These are phyloP conservation scores for Cercospora zeina DNA, from an alignment of 2,329 filamentous ascomycete species.

Conservation along the genomic window DNA sequence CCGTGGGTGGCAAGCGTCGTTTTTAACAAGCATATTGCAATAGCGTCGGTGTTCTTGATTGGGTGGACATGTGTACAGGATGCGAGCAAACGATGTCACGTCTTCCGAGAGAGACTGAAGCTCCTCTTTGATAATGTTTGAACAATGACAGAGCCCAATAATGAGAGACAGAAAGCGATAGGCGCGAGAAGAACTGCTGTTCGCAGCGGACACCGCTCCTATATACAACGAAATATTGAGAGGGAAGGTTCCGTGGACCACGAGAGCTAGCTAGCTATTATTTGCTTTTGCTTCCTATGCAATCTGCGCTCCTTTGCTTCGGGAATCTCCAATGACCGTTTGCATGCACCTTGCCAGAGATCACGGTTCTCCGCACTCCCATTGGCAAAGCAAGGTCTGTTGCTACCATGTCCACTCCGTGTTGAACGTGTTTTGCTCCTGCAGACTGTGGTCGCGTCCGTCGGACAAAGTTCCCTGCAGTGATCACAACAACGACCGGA, in stretches of 20 bases:
- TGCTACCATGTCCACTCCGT: neutral
- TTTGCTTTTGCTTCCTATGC: neutral
- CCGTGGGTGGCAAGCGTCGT: neutral
- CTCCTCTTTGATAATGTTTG: constrained; percentile 9
- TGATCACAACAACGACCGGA: neutral
- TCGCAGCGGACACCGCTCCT: neutral
- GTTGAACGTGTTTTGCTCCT: constrained; percentile 5
- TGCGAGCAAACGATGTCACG: neutral
- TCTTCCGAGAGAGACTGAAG: neutral
- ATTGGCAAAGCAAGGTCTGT: constrained; percentile 3
- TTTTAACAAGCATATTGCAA: neutral
- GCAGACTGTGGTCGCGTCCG: neutral
- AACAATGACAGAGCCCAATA: neutral
- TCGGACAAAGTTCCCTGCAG: constrained; percentile 1
- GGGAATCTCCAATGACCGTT: neutral
- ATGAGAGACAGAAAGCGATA: neutral
- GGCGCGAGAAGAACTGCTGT: neutral
- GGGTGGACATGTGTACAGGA: constrained; percentile 1
- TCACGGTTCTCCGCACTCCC: constrained; percentile 5
- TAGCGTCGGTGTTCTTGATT: constrained; percentile 9
- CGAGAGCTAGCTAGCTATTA: neutral
- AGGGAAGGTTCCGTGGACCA: neutral
- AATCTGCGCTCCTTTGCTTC: constrained; percentile 3
- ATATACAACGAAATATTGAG: neutral
- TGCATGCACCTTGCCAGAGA: neutral